Evolutionary conservation across 2,329 filamentous ascomycete genomes (phyloP), one percentile per base, ranked within the genome.

Genomic region (Penicillium sp.): DNA sequence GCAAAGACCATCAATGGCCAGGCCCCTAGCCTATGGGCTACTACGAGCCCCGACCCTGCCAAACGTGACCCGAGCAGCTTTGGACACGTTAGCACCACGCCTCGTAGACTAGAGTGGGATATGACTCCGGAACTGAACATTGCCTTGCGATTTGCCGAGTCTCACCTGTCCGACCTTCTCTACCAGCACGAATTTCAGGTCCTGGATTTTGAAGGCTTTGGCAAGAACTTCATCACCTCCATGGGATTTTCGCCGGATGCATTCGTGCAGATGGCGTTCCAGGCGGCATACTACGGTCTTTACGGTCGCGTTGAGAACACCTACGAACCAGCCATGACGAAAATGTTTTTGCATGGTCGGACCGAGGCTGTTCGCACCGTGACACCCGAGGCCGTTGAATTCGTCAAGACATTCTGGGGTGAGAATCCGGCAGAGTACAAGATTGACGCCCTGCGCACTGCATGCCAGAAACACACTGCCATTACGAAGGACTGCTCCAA

Each of bases 301-400:
- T 99, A 98, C 70, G 95, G 95, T 3, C 88, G 92, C 4, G 87
- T 97, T 1, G 95, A 98, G 76, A 96, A 92, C 73, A 95, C 93
- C 0, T 99, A 99, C 75, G 95, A 99, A 77, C 95, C 95, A 7
- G 94, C 95, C 45, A 98, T 99, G 95, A 99, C 95, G 55, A 99
- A 99, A 77, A 82, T 90, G 61, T 99, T 87, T 79, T 86, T 96
- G 62, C 95, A 98, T 74, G 95, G 95, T 11, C 90, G 95, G 49
- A 99, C 95, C 0, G 95, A 99, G 78, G 94, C 95, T 4, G 90
- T 99, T 65, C 87, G 95, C 49, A 88, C 91, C 0, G 94, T 97
- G 1, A 92, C 93, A 0, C 84, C 87, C 0, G 93, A 96, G 65
- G 90, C 89, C 0, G 85, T 93, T n/a, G 84, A 93, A 56, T 99